Evolutionary conservation across 2,329 filamentous ascomycete genomes (phyloP).

Genomic region (Fusarium pseudoanthophilum): DNA sequence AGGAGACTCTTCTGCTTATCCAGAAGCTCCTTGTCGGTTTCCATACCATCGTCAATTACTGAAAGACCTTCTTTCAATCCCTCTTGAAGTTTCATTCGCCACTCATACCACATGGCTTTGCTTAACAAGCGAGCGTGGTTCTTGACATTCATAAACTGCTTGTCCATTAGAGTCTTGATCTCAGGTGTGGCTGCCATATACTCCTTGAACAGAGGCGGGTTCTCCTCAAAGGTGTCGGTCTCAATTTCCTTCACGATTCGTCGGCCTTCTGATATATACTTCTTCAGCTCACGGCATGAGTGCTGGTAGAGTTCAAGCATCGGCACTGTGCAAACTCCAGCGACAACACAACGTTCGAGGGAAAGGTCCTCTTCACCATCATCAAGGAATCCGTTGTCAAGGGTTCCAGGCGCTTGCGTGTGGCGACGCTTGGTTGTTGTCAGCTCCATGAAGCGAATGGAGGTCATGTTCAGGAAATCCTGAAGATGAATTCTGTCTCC

Average conservation of each 20-base stretch:
- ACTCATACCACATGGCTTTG: constrained; percentile 98
- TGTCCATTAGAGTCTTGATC: constrained; percentile 89
- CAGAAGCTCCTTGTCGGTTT: constrained; percentile 74
- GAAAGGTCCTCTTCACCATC: constrained; percentile 63
- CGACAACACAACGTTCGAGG: constrained; percentile 83
- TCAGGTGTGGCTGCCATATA: constrained; percentile 88
- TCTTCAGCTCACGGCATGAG: constrained; percentile 94
- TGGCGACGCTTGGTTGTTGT: constrained; percentile 95
- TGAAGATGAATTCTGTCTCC: constrained; percentile 80
- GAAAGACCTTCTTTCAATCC: constrained; percentile 84
- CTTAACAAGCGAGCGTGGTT: constrained; percentile 88
- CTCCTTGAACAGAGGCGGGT: constrained; percentile 90
- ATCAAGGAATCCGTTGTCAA: constrained; percentile 55
- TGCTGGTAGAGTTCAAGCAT: constrained; percentile 96
- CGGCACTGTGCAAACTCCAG: constrained; percentile 89
- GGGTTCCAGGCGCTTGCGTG: constrained; percentile 72
- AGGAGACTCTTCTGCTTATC: constrained; percentile 75
- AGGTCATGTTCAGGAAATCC: constrained; percentile 94
- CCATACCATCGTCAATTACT: constrained; percentile 80
- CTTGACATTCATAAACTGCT: constrained; percentile 97
- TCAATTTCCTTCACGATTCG: constrained; percentile 92
- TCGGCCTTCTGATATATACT: constrained; percentile 93
- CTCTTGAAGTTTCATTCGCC: constrained; percentile 88
- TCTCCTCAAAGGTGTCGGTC: constrained; percentile 86
- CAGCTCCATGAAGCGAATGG: constrained; percentile 97